Evolutionary conservation across 2,329 filamentous ascomycete genomes (phyloP).

Genomic region (Fusarium haematococcum): DNA sequence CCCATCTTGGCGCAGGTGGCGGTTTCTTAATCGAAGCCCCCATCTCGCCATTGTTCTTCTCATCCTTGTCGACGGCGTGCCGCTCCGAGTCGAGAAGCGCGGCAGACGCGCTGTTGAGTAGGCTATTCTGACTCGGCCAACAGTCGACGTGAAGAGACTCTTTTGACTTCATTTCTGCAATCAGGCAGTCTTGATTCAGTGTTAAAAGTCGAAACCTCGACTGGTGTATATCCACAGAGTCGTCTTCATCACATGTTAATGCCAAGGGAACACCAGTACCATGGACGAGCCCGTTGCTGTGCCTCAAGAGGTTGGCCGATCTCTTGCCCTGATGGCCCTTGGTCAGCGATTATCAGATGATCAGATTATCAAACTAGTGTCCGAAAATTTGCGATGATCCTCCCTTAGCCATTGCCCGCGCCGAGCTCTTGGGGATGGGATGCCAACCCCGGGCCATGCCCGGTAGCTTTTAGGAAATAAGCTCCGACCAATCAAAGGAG

Average conservation of each 20-base stretch:
- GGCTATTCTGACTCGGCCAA: not conserved
- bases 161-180: not conserved
- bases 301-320: constrained; percentile 4
- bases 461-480: constrained; percentile 11
- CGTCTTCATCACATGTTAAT: not conserved
- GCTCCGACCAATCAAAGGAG: constrained; percentile 8
- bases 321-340: constrained; percentile 2
- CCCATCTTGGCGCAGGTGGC: not conserved
- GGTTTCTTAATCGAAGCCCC: not conserved
- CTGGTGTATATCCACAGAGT: not conserved
- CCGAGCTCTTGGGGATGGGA: constrained; percentile 2
- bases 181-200: not conserved
- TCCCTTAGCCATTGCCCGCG: not conserved
- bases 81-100: constrained; percentile 2
- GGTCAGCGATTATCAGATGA: constrained; percentile 21
- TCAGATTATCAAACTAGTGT: constrained; percentile 21
- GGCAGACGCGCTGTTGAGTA: constrained; percentile 4
- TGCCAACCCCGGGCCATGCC: not conserved
- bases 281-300: not conserved
- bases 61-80: not conserved
- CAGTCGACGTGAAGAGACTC: not conserved
- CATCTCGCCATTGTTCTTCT: not conserved
- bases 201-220: not conserved
- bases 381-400: constrained; percentile 6
- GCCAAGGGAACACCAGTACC: not conserved